These are phyloP conservation scores for Cyberlindnera maclurae DNA, from an alignment of 805 yeast genomes.

Conservation along the genomic window DNA sequence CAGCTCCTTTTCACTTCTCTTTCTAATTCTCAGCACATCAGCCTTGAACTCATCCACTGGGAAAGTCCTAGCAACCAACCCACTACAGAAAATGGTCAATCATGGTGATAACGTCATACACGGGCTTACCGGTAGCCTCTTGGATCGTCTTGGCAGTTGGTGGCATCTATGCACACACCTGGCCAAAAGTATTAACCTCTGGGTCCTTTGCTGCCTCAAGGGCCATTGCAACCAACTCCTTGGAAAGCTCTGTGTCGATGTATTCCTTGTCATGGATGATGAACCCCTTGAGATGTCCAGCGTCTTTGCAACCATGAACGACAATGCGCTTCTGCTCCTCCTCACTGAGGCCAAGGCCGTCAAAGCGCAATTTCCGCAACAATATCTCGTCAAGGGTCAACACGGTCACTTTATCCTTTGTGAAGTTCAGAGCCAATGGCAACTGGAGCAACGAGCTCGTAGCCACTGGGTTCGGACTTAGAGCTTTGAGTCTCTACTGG, in stretches of 20 bases:
- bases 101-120: constrained; percentile 28
- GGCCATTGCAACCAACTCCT: constrained; percentile 23
- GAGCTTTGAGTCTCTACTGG: constrained; percentile 20
- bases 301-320: constrained; percentile 18
- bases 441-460: constrained; percentile 27
- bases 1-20: constrained; percentile 23
- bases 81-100: constrained; percentile 28
- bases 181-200: constrained; percentile 24
- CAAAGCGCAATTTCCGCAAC: constrained; percentile 24
- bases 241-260: constrained; percentile 19
- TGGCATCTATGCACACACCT: constrained; percentile 32
- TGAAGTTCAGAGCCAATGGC: constrained; percentile 20
- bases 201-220: constrained; percentile 15
- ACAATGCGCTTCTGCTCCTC: constrained; percentile 16
- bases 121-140: constrained; percentile 23
- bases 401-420: constrained; percentile 23
- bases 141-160: constrained; percentile 27
- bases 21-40: constrained; percentile 21
- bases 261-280: constrained; percentile 23
- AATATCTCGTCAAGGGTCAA: constrained; percentile 25
- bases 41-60: constrained; percentile 17
- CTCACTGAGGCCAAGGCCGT: constrained; percentile 24
- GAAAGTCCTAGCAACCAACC: constrained; percentile 18
- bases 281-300: constrained; percentile 22
- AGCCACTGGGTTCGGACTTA: constrained; percentile 26